Evolutionary conservation across 2,329 filamentous ascomycete species (phyloP).

Genomic region (Rhytidhysteron rufulum): DNA sequence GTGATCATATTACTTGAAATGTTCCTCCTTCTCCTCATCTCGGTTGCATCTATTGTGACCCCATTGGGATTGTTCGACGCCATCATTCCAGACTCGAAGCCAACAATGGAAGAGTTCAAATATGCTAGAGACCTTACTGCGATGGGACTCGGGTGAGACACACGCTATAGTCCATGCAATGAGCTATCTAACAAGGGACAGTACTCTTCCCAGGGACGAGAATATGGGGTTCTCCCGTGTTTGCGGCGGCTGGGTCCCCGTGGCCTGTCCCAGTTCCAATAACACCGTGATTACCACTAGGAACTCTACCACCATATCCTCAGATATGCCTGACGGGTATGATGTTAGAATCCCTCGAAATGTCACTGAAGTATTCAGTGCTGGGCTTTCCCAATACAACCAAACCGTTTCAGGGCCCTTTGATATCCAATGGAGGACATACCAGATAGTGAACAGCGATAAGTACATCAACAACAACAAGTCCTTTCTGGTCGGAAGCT

Average conservation of each 20-base stretch:
- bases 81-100: slow-evolving; percentile 19
- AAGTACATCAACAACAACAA: slow-evolving; percentile 28
- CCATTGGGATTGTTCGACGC: slow-evolving; percentile 46
- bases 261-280: slow-evolving; percentile 13
- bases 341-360: slow-evolving; percentile 32
- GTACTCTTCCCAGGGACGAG: too few relatives aligned
- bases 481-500: slow-evolving; percentile 26
- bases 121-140: slow-evolving; percentile 38
- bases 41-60: slow-evolving; percentile 44
- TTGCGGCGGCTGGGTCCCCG: slow-evolving; percentile 33
- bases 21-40: slow-evolving; percentile 29
- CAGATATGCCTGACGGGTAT: slow-evolving; percentile 19
- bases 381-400: slow-evolving; percentile 25
- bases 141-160: too few relatives aligned
- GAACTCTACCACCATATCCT: slow-evolving; percentile 20
- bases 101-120: slow-evolving; percentile 26
- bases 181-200: too few relatives aligned
- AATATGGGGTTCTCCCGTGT: slow-evolving; percentile 37
- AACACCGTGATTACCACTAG: too few relatives aligned
- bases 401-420: slow-evolving; percentile 41
- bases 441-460: slow-evolving; percentile 9
- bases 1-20: slow-evolving; percentile 22
- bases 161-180: too few relatives aligned
- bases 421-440: slow-evolving; percentile 39
- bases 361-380: slow-evolving; percentile 36